These are phyloP conservation scores for Lagenaria siceraria DNA, from an alignment of 306 rosid species.

Conservation along the genomic window DNA sequence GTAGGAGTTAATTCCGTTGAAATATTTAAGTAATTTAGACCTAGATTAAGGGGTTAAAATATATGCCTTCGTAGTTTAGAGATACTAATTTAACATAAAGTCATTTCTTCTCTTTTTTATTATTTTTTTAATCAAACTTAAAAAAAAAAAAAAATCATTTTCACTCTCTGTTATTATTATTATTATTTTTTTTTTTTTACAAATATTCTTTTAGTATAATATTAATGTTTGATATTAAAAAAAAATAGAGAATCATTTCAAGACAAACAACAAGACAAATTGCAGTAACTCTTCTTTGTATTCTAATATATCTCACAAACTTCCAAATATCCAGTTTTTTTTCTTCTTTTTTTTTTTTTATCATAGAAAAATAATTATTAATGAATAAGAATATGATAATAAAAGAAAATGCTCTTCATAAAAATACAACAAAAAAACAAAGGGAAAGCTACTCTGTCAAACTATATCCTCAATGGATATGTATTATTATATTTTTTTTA, in stretches of 20 bases:
- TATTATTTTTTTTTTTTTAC: neutral
- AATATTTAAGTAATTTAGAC: no score
- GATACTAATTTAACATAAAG: no score
- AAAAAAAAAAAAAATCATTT: neutral
- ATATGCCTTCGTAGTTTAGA: no score
- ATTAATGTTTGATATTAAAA: neutral
- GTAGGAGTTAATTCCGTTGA: no score
- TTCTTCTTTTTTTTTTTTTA: constrained; percentile 2
- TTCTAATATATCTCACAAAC: constrained; percentile 22
- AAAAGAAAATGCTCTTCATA: constrained; percentile 19
- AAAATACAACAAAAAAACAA: constrained; percentile 25
- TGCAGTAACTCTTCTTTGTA: constrained; percentile 13
- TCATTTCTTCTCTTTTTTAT: no score
- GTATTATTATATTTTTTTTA: neutral
- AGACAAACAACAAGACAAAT: constrained; percentile 35
- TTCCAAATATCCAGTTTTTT: constrained; percentile 63
- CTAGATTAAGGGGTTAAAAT: no score
- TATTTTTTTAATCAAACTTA: no score
- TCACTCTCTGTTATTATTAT: neutral
- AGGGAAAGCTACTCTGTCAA: constrained; percentile 42
- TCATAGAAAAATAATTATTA: constrained; percentile 7
- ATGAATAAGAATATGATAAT: constrained; percentile 9
- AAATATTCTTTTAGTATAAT: neutral
- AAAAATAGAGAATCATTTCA: constrained; percentile 39
- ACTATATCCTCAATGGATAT: constrained; percentile 41